Evolutionary conservation across 208 protist genomes (phyloP), one percentile per base, ranked within the genome.

Genomic region (Leishmania tropica): DNA sequence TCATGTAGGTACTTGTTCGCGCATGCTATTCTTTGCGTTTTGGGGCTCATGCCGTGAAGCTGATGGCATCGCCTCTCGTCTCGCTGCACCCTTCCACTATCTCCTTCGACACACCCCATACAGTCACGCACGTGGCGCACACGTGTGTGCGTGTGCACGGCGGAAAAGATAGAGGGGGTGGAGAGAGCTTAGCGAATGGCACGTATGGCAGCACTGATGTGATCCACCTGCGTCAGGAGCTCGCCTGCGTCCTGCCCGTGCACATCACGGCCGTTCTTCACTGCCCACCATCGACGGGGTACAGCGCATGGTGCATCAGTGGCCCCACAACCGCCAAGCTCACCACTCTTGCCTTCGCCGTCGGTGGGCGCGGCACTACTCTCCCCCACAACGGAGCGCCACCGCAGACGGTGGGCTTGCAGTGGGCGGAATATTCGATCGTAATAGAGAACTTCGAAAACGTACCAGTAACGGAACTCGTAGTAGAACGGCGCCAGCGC

Each of bases 401-500:
- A 58, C n/a, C 42, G 80, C 72, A 84, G 72, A 45, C 64, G 77
- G 60, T 86, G 67, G 42, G 53, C n/a, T 42, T 86, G 82, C 28
- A 92, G 64, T 1, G 80, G 85, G 5, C 51, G 37, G 24, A 87
- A 72, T 31, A 89, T 75, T 65, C 75, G 82, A 47, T 89, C 64
- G 74, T 90, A 92, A 75, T 86, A 94, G 7, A 94, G 80, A 60
- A 95, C 92, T 78, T 95, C 92, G 56, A 86, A 92, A 68, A 85
- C 87, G 73, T 93, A 95, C 89, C 90, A 95, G 83, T 93, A 93
- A 5, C 92, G 90, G 78, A 94, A 94, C 78, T 91, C 87, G 77
- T 87, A 87, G 78, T 95, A 95, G 28, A 80, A 79, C 24, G 75
- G 81, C 53, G 64, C 75, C 19, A 79, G 72, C 17, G 58, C 80